Base-by-base conservation (phyloP, 345 rosid species). In the Lenwebbia sp. region DNA sequence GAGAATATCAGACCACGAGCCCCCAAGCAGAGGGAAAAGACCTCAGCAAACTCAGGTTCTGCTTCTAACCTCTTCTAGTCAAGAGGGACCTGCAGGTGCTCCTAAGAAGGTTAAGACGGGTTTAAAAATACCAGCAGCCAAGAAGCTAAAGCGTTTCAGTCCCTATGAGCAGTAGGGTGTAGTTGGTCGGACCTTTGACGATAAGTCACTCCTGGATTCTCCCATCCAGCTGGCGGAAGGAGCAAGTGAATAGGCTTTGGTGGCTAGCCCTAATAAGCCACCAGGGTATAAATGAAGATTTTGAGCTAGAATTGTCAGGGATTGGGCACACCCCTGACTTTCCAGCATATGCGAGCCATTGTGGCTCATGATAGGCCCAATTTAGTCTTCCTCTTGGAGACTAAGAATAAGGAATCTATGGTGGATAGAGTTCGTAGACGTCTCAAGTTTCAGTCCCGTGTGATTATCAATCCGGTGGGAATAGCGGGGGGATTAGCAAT, bases 251-350 rank as follows among this genome's bases (percentile, higher is more conserved):
- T 0, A 1, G 2, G 33, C 33, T 58, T 13, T 58, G 17, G 19
- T 49, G 17, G 70, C 4, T n/a, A n/a, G 9, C 33, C 2, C 8
- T 58, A 58, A 58, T 58, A 58, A 58, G 8, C 9, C 19, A 58
- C 33, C 4, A 58, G n/a, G n/a, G 15, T 3, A 12, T 13, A 58
- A 2, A 60, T 28, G 7, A 6, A 28, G 4, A 0, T 28, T 28
- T 62, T 30, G 22, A 28, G 33, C 0, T 62, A 0, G 5, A 62
- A 28, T 0, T 62, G 0, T 62, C 0, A 28, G 5, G 11, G 11
- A 0, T 15, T 28, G 0, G 75, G 10, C 9, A 14, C 40, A 14
- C 4, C 7, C 2, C 7, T 30, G 11, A 62, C 11, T 14, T 2
- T 62, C 40, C 3, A 62, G 11, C 22, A 28, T 9, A 22, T 30